Percentiles rank a stretch among this genome's conserved stretches.
Conservation (phyloP, 305 asterid species). For the Solanum hybrid region DNA sequence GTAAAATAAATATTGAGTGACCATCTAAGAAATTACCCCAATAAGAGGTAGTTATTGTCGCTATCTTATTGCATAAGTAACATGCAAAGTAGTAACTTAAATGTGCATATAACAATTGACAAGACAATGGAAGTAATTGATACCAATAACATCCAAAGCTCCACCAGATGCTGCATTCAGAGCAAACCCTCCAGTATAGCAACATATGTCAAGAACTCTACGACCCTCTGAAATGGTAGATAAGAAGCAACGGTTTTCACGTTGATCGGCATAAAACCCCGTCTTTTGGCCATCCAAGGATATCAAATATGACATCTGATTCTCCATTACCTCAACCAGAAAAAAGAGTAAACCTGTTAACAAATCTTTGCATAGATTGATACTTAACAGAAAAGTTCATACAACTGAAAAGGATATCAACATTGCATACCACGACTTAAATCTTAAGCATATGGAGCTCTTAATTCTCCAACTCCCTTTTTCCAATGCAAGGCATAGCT, state of each 20-base stretch:
- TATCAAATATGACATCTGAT: constrained; percentile 63
- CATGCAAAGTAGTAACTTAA: neutral
- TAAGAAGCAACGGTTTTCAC: constrained; percentile 76
- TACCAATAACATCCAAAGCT: constrained; percentile 78
- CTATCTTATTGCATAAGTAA: neutral
- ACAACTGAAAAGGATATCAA: neutral
- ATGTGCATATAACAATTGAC: constrained; percentile 5
- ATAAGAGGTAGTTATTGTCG: neutral
- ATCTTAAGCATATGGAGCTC: neutral
- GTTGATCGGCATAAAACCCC: constrained; percentile 97
- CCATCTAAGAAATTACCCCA: neutral
- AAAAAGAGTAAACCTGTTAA: constrained; percentile 5
- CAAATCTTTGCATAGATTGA: neutral
- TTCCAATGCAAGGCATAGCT: neutral
- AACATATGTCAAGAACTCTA: constrained; percentile 76
- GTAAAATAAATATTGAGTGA: neutral
- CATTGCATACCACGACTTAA: neutral
- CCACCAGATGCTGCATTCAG: constrained; percentile 83
- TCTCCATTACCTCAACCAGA: constrained; percentile 67
- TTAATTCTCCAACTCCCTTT: neutral
- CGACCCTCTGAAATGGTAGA: constrained; percentile 71
- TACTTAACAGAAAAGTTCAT: neutral
- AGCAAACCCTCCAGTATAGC: constrained; percentile 95
- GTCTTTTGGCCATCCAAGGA: constrained; percentile 93
- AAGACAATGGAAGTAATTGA: constrained; percentile 6